A percentile compares a stretch with the other conserved stretches of the same genome.
Evolutionary conservation across 129 eudicot genomes (phyloP).

Genomic region (Centella asiatica): DNA sequence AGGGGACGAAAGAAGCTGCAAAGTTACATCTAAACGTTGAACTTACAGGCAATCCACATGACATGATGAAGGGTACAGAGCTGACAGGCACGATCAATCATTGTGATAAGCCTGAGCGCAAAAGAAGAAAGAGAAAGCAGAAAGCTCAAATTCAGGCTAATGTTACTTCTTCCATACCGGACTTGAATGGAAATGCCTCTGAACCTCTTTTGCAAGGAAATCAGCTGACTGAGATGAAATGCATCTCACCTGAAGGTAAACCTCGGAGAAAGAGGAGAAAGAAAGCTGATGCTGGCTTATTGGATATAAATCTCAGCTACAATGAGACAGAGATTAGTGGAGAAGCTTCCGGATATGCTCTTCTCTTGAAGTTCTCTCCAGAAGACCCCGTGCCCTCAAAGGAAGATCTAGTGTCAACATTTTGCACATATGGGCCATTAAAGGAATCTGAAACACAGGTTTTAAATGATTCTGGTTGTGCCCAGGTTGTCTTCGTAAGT

Average conservation of each 20-base stretch:
- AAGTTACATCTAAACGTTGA: not conserved
- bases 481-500: conserved; percentile 39
- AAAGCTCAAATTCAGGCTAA: conserved; percentile 24
- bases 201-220: conserved; percentile 12
- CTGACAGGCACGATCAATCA: conserved; percentile 17
- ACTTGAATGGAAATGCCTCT: conserved; percentile 41
- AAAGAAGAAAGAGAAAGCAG: conserved; percentile 45
- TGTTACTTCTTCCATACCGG: conserved; percentile 32
- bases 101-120: conserved; percentile 19
- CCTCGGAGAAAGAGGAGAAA: conserved; percentile 23
- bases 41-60: conserved; percentile 10
- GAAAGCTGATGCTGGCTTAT: conserved; percentile 17
- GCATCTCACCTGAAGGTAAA: conserved; percentile 9
- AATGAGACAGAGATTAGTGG: conserved; percentile 20
- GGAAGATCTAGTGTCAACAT: conserved; percentile 34
- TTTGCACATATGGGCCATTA: conserved; percentile 43
- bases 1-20: not conserved
- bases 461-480: conserved; percentile 14
- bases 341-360: conserved; percentile 37
- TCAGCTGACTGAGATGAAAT: conserved; percentile 1
- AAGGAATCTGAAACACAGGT: conserved; percentile 35
- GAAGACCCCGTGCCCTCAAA: conserved; percentile 30
- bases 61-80: conserved; percentile 5
- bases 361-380: conserved; percentile 41
- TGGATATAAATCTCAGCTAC: conserved; percentile 9